Conservation (phyloP, 2,329 filamentous ascomycete species). For the Tolypocladium inflatum region DNA sequence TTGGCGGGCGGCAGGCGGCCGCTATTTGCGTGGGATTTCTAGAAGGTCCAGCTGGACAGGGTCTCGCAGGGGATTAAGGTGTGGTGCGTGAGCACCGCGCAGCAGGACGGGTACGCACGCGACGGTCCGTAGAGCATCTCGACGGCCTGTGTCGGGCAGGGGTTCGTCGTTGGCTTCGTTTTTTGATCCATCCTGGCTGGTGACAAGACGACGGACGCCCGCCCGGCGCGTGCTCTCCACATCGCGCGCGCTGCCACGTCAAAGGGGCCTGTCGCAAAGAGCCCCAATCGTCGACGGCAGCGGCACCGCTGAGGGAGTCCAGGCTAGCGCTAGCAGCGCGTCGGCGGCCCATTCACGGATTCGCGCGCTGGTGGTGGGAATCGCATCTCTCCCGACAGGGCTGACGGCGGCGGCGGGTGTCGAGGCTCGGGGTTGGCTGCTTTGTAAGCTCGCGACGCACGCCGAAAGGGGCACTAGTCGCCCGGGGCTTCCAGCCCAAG, state of each 20-base stretch:
- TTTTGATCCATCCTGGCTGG: background rate
- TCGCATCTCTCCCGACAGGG: background rate
- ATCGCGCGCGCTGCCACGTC: background rate
- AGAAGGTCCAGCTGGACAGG: constrained; percentile 2
- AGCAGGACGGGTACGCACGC: background rate
- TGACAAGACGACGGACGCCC: no score
- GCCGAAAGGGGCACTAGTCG: background rate
- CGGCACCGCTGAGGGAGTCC: background rate
- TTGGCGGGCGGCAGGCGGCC: background rate
- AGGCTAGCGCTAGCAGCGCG: background rate
- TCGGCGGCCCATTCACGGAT: background rate
- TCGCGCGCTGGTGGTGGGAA: no score
- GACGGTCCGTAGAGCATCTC: background rate
- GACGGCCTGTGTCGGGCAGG: background rate
- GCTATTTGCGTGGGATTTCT: background rate
- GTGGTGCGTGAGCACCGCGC: background rate
- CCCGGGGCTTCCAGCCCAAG: background rate
- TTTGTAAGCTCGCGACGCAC: background rate
- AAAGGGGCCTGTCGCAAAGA: no score
- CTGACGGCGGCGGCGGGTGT: no score
- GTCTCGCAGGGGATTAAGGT: background rate
- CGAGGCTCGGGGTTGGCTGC: background rate
- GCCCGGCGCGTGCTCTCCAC: background rate
- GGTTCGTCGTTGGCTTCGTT: background rate
- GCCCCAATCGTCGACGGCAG: background rate